Conservation (phyloP, 768 basidiomycete species). For the Psilocybe cubensis region DNA sequence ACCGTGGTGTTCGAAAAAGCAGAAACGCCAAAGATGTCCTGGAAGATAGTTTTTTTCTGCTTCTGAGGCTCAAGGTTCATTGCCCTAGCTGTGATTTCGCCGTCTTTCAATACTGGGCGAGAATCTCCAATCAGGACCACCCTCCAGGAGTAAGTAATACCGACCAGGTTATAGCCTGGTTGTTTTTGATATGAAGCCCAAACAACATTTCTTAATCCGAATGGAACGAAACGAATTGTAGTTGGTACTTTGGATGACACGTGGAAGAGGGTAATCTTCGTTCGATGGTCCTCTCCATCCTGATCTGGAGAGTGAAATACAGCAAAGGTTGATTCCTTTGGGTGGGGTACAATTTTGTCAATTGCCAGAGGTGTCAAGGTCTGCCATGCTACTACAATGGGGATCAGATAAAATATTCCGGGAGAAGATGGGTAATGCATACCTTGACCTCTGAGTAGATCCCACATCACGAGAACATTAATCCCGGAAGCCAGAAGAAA, state of each 20-base stretch:
- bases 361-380: slow-evolving; percentile 40
- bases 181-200: slow-evolving; percentile 34
- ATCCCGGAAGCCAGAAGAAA: slow-evolving; percentile 62
- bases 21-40: slow-evolving; percentile 88
- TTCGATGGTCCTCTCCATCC: slow-evolving; percentile 31
- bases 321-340: slow-evolving; percentile 58
- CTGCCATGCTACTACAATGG: slow-evolving; percentile 62
- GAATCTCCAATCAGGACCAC: slow-evolving; percentile 71
- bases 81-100: slow-evolving; percentile 15
- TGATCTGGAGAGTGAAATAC: slow-evolving; percentile 47
- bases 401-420: not conserved
- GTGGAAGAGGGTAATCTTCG: slow-evolving; percentile 52
- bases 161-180: slow-evolving; percentile 60
- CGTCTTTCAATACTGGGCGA: slow-evolving; percentile 46
- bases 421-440: slow-evolving; percentile 23
- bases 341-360: slow-evolving; percentile 56
- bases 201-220: slow-evolving; percentile 57
- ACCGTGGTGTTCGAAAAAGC: slow-evolving; percentile 52
- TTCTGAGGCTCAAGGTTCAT: slow-evolving; percentile 21
- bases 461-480: slow-evolving; percentile 68
- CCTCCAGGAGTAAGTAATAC: slow-evolving; percentile 68
- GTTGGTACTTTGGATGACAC: slow-evolving; percentile 47
- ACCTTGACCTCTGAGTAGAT: slow-evolving; percentile 68
- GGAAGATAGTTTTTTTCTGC: slow-evolving; percentile 68
- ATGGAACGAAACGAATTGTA: slow-evolving; percentile 56